Conservation (phyloP, 108 stramenopile species). For the Fistulifera solaris region DNA sequence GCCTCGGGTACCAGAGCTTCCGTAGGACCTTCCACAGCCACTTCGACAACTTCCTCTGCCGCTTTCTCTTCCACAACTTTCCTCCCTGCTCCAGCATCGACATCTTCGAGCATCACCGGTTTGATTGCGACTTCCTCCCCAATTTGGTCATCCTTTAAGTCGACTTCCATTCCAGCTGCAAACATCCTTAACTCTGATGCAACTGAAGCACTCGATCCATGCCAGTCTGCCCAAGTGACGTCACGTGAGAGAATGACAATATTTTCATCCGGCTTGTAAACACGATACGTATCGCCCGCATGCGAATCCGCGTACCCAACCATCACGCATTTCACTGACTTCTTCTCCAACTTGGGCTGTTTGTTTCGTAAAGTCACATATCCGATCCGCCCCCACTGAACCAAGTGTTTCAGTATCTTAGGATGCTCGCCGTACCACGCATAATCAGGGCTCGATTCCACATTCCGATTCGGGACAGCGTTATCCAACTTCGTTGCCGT, state of each 20-base stretch:
- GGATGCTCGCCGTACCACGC: constrained; percentile 1
- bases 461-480: not conserved
- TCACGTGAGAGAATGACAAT: not conserved
- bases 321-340: not conserved
- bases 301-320: constrained; percentile 1
- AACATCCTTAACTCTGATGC: not conserved
- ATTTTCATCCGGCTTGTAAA: not conserved
- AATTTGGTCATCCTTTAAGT: not conserved
- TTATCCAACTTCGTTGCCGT: not conserved
- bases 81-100: constrained; percentile 2
- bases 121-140: not conserved
- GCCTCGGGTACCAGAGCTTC: constrained; percentile 3
- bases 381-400: constrained; percentile 8
- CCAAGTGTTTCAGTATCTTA: not conserved
- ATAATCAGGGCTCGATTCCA: no score
- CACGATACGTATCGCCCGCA: not conserved
- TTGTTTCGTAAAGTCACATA: constrained; percentile 2
- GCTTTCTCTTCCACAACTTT: not conserved
- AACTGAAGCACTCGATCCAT: no score
- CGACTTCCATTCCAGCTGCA: not conserved
- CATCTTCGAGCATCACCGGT: not conserved
- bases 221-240: not conserved
- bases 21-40: not conserved
- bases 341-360: not conserved
- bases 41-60: constrained; percentile 1